Base-by-base conservation (phyloP, 257 asterid genomes). In the Solanum rostratum region DNA sequence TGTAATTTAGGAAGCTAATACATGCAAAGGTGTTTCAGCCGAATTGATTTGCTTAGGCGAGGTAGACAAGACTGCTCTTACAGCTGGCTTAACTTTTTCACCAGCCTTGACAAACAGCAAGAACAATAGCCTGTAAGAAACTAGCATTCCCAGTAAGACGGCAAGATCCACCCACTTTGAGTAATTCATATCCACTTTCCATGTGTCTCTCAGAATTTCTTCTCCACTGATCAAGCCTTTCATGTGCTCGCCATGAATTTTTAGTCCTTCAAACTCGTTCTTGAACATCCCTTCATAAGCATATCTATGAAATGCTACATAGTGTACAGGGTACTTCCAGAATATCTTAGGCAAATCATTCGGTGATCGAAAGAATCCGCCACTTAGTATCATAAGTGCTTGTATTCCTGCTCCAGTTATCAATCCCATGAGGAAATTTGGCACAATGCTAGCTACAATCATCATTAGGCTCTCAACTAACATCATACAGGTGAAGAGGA, bases 381-480 rank as follows among this genome's bases (percentile, higher is more conserved):
- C 6, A 1, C 39, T 33, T 33, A 33, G 39, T 33, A 33, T 33
- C 39, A 33, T 33, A 33, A 33, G 39, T 33, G 91, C 93, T 86
- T 90, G 95, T 19, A 92, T 66, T 7, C 93, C 94, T 16, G 92
- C 92, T 3, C 92, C 93, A 57, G 85, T 89, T 2, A 91, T 87
- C 3, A 92, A 86, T 27, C 92, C 93, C 83, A 90, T 82, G 39
- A 92, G 92, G 89, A 92, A 92, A 86, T 92, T 92, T 9, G 97
- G 95, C 81, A 92, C 91, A 19, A 91, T 24, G 79, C 90, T 81
- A 1, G 94, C 95, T 7, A 93, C 95, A 4, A 90, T 88, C 94
- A 93, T 93, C 97, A 92, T 93, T 16, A 92, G 80, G 88, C 93
- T 91, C 90, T 93, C 97, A 20, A 93, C 94, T 43, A 91, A 84